Base-by-base conservation (phyloP, 75 land plant species). In the Picea glauca region DNA sequence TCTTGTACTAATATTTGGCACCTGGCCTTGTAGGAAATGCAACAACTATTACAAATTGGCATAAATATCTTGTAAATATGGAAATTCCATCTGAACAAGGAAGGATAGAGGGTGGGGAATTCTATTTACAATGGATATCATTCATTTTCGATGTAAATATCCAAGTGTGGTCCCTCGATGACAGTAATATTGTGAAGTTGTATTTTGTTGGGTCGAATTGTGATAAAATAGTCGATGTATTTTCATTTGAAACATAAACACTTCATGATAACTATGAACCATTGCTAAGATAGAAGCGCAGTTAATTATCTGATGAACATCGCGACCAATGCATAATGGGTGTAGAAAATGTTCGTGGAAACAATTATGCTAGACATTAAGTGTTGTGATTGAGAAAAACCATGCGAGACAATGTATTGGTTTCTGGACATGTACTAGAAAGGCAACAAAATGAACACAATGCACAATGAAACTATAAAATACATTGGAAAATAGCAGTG, bases 251-350 rank as follows among this genome's bases (percentile, higher is more conserved):
- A 17, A 59, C 1, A 59, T 4, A 59, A 0, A 14, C 17, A 15
- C 0, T 11, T 3, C 60, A 59, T 18, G 1, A 13, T 3, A n/a
- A 59, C 13, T 59, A 59, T 17, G 20, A 59, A 17, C 20, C 60
- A 59, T 4, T 59, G 20, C 1, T 59, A 0, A 40, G 3, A 4
- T 0, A 40, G 0, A 3, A 40, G 0, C 0, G 0, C 4, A 3
- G 4, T 4, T 0, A 4, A 4, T 4, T 4, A 40, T 40, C 0
- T 0, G 0, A 40, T 40, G 3, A 4, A 0, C 4, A 4, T 40
- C 0, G 3, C 3, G 3, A 40, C 4, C 4, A 40, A 4, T 40
- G 4, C 3, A 40, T 4, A 3, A 3, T 4, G 3, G 4, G 43
- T 0, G 43, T 4, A 3, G 4, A 2, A 40, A 4, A 3, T 4